Conservation (phyloP, 352 stramenopile genomes). For the Pythium grandisporangium region DNA sequence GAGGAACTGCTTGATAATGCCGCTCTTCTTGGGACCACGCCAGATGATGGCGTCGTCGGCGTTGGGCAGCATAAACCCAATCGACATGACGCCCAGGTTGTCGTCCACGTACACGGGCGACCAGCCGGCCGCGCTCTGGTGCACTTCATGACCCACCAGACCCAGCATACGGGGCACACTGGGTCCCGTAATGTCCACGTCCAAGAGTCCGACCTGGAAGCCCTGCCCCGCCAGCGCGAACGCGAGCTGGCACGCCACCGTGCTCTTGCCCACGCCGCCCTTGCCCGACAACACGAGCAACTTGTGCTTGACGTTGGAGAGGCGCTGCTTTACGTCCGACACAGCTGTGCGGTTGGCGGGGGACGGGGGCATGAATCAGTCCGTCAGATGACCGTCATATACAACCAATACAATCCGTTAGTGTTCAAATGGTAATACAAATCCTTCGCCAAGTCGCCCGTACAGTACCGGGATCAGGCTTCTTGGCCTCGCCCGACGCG, state of each 20-base stretch:
- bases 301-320: constrained; percentile 91
- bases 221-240: constrained; percentile 93
- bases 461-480: constrained; percentile 64
- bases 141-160: constrained; percentile 89
- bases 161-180: constrained; percentile 97
- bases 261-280: constrained; percentile 99
- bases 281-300: constrained; percentile 99
- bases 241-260: constrained; percentile 96
- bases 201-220: constrained; percentile 95
- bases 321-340: constrained; percentile 84
- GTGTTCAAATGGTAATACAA: too few species aligned
- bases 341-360: too few species aligned
- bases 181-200: constrained; percentile 99
- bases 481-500: constrained; percentile 85
- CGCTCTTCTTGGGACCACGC: constrained; percentile 99
- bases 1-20: constrained; percentile 99
- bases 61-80: constrained; percentile 98
- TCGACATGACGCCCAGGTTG: constrained; percentile 99
- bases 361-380: too few species aligned
- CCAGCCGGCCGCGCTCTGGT: constrained; percentile 98
- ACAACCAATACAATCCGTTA: too few species aligned
- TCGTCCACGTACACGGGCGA: constrained; percentile 98
- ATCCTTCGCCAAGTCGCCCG: too few species aligned
- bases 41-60: constrained; percentile 99
- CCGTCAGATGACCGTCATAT: too few species aligned